Evolutionary conservation across 2,329 filamentous ascomycete genomes (phyloP).

Genomic region (Aspergillus tamarii): DNA sequence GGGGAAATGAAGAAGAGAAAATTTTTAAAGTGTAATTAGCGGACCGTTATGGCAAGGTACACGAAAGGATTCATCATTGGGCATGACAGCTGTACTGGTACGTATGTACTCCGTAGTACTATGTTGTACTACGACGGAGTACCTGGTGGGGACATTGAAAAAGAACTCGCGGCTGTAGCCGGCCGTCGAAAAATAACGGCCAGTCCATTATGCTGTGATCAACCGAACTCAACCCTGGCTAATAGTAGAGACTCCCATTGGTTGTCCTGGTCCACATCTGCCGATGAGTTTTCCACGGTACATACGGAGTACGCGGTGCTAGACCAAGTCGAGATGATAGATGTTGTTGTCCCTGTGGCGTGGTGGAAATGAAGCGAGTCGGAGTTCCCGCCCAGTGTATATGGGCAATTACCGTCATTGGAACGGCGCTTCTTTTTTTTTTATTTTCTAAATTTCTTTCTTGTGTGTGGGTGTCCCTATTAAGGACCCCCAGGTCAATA

Average conservation of each 20-base stretch:
- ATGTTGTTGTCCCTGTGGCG: background rate
- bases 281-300: background rate
- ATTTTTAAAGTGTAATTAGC: background rate
- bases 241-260: background rate
- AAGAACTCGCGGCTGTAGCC: background rate
- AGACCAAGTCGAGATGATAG: background rate
- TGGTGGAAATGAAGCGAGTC: background rate
- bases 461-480: too few relatives aligned
- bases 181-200: slow-evolving; percentile 2
- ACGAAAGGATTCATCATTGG: background rate
- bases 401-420: background rate
- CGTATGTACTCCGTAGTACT: background rate
- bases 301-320: background rate
- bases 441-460: background rate
- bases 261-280: background rate
- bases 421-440: background rate
- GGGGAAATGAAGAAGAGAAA: background rate
- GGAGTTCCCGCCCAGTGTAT: background rate
- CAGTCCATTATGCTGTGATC: background rate
- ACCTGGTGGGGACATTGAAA: background rate
- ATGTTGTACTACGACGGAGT: background rate
- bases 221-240: background rate
- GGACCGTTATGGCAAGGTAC: background rate
- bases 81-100: background rate
- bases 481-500: background rate